A percentile compares a stretch with the other conserved stretches of the same genome.
These are phyloP conservation scores for Amborella trichopoda DNA, from an alignment of 164 flowering plant genomes.

Conservation along the genomic window DNA sequence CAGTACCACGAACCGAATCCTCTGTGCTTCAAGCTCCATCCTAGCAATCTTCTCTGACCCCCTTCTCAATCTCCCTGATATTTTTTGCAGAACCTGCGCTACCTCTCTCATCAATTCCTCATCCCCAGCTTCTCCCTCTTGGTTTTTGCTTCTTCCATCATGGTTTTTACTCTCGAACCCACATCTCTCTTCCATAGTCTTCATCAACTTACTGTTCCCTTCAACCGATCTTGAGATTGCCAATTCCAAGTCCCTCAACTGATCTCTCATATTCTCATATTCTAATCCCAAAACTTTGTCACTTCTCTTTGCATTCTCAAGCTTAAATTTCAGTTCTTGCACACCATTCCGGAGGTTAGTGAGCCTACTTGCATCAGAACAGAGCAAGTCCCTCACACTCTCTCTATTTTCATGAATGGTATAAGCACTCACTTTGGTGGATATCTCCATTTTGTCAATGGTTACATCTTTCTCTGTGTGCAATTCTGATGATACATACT, in stretches of 20 bases:
- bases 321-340: slow-evolving; percentile 58
- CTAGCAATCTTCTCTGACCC: slow-evolving; percentile 76
- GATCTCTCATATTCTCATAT: slow-evolving; percentile 41
- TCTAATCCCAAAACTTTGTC: slow-evolving; percentile 41
- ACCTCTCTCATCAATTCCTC: too few relatives aligned
- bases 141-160: too few relatives aligned
- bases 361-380: slow-evolving; percentile 63
- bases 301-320: slow-evolving; percentile 38
- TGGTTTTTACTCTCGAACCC: too few relatives aligned
- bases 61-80: too few relatives aligned
- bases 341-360: slow-evolving; percentile 62
- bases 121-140: too few relatives aligned
- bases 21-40: slow-evolving; percentile 72
- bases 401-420: slow-evolving; percentile 32
- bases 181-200: too few relatives aligned
- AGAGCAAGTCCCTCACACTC: slow-evolving; percentile 61
- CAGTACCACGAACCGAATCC: slow-evolving; percentile 43
- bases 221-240: slow-evolving; percentile 45
- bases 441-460: slow-evolving; percentile 61
- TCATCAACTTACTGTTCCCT: slow-evolving; percentile 37
- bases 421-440: slow-evolving; percentile 25
- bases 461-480: slow-evolving; percentile 48
- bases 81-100: too few relatives aligned
- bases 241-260: slow-evolving; percentile 57
- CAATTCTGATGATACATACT: slow-evolving; percentile 23